Conservation (phyloP, 352 stramenopile genomes). For the Phytophthora chlamydospora region DNA sequence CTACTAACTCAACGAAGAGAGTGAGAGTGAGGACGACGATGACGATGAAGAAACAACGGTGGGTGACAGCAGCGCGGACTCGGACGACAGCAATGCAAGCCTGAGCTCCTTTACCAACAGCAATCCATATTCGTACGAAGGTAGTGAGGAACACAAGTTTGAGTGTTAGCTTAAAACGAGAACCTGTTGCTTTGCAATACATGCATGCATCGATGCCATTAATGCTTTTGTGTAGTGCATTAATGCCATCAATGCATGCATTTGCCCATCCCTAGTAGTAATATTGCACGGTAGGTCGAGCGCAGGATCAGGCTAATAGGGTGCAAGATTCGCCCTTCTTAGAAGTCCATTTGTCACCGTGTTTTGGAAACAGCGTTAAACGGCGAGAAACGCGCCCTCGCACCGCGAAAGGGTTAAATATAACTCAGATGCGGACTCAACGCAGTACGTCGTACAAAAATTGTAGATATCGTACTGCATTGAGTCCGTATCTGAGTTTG, state of each 20-base stretch:
- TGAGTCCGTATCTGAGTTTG: no score
- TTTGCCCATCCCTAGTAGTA: constrained; percentile 15
- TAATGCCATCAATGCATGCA: constrained; percentile 15
- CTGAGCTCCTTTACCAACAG: neutral
- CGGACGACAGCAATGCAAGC: neutral
- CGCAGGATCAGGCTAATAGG: no score
- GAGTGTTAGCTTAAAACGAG: constrained; percentile 9
- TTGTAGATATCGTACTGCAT: no score
- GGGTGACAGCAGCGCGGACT: neutral
- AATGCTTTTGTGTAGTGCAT: constrained; percentile 5
- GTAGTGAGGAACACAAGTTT: neutral
- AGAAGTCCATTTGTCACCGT: no score
- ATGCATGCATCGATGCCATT: constrained; percentile 13
- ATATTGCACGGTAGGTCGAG: no score
- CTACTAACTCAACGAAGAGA: constrained; percentile 5
- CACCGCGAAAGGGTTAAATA: no score
- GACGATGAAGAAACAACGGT: neutral
- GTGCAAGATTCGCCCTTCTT: no score
- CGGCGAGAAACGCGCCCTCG: no score
- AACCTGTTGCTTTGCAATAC: constrained; percentile 3
- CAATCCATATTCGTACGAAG: constrained; percentile 6
- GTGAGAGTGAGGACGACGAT: constrained; percentile 3
- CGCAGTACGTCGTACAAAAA: no score
- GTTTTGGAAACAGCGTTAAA: no score
- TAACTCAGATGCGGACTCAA: no score